Evolutionary conservation across 345 rosid species (phyloP).

Genomic region (Cardiospermum halicacabum): DNA sequence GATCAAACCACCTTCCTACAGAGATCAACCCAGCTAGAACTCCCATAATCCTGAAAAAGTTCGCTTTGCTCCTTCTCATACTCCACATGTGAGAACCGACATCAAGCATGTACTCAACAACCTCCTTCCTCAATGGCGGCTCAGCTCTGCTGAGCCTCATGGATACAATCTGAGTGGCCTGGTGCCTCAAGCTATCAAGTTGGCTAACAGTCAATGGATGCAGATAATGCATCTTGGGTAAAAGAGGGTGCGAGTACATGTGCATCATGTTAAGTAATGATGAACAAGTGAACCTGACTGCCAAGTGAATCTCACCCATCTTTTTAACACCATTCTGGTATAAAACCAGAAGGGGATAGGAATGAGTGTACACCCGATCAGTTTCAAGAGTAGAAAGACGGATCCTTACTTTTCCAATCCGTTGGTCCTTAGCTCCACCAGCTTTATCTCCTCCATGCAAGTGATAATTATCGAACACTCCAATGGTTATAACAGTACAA

Average conservation of each 20-base stretch:
- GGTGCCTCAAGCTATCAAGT: constrained; percentile 85
- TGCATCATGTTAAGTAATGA: constrained; percentile 92
- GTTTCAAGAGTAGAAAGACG: constrained; percentile 92
- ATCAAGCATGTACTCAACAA: constrained; percentile 92
- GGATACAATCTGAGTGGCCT: constrained; percentile 84
- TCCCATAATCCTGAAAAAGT: constrained; percentile 82
- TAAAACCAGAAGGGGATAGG: constrained; percentile 77
- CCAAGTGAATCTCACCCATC: constrained; percentile 93
- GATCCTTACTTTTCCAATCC: constrained; percentile 80
- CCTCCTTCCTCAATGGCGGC: constrained; percentile 85
- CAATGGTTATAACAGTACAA: constrained; percentile 83
- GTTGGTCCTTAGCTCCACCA: constrained; percentile 54
- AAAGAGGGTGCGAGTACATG: constrained; percentile 72
- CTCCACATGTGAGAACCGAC: constrained; percentile 99
- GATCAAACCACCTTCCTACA: constrained; percentile 92
- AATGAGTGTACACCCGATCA: constrained; percentile 83
- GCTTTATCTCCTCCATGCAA: constrained; percentile 64
- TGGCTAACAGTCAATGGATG: constrained; percentile 84
- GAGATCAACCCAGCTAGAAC: constrained; percentile 74
- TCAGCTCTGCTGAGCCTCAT: constrained; percentile 80
- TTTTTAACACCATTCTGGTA: constrained; percentile 78
- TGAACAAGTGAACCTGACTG: constrained; percentile 82
- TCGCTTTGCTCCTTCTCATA: constrained; percentile 96
- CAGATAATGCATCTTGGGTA: constrained; percentile 90
- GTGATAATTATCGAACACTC: constrained; percentile 87